A percentile compares a stretch with the other conserved stretches of the same genome.
Evolutionary conservation across 768 basidiomycete genomes (phyloP).

Genomic region (Coprinopsis sp.): DNA sequence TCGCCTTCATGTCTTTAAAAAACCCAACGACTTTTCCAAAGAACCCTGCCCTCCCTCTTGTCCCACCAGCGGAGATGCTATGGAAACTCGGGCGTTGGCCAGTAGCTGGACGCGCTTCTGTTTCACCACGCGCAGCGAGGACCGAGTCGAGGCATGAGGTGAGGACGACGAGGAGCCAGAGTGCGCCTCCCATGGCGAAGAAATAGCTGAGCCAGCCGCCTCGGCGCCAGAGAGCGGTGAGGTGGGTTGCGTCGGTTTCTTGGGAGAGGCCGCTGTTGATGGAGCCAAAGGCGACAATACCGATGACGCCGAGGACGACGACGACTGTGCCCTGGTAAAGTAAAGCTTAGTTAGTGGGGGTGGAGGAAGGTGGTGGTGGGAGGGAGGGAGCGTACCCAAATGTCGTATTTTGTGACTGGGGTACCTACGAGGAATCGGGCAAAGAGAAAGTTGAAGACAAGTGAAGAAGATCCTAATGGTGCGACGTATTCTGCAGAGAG

Average conservation of each 20-base stretch:
- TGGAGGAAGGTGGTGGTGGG: neutral
- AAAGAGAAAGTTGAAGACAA: conserved; percentile 96
- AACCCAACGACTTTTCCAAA: conserved; percentile 18
- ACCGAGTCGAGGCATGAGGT: conserved; percentile 71
- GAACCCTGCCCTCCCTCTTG: conserved; percentile 7
- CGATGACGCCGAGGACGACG: conserved; percentile 80
- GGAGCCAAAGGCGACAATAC: conserved; percentile 83
- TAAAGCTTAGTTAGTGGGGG: too few relatives aligned
- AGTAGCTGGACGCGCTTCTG: conserved; percentile 55
- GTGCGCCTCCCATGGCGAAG: conserved; percentile 68
- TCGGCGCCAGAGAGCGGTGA: conserved; percentile 83
- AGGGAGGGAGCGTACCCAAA: conserved; percentile 52
- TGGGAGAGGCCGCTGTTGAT: conserved; percentile 75
- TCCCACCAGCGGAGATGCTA: conserved; percentile 10
- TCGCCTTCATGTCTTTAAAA: conserved; percentile 25
- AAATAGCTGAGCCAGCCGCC: conserved; percentile 90
- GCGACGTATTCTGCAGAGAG: conserved; percentile 82
- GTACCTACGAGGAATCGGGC: conserved; percentile 85
- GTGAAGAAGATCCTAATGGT: conserved; percentile 86
- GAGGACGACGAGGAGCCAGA: conserved; percentile 62
- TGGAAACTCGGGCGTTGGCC: conserved; percentile 14
- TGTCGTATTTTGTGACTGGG: conserved; percentile 78
- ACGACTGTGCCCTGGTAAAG: conserved; percentile 66
- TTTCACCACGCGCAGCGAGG: conserved; percentile 63
- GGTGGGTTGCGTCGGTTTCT: conserved; percentile 68